A percentile compares a stretch with the other conserved stretches of the same genome.
Evolutionary conservation across 2,329 filamentous ascomycete species (phyloP).

Genomic region (Chaetomium sp.): DNA sequence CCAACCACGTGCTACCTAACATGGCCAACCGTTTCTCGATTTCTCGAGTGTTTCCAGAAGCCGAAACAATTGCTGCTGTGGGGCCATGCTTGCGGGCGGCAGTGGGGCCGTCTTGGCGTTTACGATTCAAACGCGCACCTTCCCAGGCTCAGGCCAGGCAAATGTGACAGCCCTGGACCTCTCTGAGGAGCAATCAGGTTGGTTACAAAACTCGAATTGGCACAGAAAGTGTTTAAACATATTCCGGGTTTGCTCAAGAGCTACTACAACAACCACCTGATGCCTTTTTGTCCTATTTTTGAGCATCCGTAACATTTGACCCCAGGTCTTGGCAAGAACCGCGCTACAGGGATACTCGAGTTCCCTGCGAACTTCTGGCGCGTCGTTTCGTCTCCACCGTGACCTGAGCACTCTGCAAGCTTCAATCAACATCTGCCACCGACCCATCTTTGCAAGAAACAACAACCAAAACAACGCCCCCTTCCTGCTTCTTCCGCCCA

Average conservation of each 20-base stretch:
- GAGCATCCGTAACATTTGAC: neutral
- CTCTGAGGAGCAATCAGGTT: neutral
- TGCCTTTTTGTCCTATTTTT: neutral
- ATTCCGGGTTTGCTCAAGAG: neutral
- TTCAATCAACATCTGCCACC: conserved; percentile 1
- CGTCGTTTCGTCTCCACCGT: conserved; percentile 10
- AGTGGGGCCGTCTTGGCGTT: conserved; percentile 15
- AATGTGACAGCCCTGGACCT: neutral
- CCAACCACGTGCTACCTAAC: neutral
- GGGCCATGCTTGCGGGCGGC: neutral
- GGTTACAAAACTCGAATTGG: neutral
- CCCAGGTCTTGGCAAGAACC: conserved; percentile 19
- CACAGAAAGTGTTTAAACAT: neutral
- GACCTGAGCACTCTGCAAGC: conserved; percentile 10
- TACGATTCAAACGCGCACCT: neutral
- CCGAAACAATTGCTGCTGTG: neutral
- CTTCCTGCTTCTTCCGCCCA: neutral
- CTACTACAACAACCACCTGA: neutral
- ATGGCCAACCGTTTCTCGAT: neutral
- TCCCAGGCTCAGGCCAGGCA: too few relatives aligned
- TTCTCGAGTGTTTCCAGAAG: conserved; percentile 8
- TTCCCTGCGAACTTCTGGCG: conserved; percentile 2
- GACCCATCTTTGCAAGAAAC: neutral
- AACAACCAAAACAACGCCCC: neutral
- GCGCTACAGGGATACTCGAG: conserved; percentile 3